phyloP scores from a whole-genome alignment of 495 filamentous ascomycete genomes.

The Penicillium robsamsonii region DNA sequence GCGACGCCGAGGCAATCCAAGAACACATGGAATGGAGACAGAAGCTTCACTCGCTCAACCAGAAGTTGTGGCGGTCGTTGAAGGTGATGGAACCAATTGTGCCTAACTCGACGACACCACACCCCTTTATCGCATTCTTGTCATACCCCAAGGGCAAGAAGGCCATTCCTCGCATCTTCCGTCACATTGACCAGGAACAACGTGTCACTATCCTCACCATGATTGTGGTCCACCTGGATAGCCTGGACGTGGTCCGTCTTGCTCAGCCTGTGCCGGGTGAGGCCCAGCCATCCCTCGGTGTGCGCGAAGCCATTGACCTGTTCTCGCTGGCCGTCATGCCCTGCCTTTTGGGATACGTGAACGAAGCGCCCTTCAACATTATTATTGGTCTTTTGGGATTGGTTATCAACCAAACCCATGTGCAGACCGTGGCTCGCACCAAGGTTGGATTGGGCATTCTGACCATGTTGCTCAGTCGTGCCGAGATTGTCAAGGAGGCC shows the following conservation, averaged over 20 bases:
- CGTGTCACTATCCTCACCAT: conserved; percentile 92
- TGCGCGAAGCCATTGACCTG: conserved; percentile 87
- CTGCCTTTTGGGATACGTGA: conserved; percentile 80
- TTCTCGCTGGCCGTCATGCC: conserved; percentile 87
- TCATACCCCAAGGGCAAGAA: conserved; percentile 96
- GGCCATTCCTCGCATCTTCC: conserved; percentile 89
- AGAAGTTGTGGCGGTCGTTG: conserved; percentile 75
- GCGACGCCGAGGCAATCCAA: conserved; percentile 62
- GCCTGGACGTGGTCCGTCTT: conserved; percentile 80
- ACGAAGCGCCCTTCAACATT: conserved; percentile 85
- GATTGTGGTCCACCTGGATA: conserved; percentile 91
- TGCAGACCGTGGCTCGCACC: conserved; percentile 74
- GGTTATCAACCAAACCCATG: conserved; percentile 75
- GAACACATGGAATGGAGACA: conserved; percentile 68
- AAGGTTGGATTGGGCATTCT: conserved; percentile 84
- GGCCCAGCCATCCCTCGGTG: conserved; percentile 62
- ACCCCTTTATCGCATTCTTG: conserved; percentile 96
- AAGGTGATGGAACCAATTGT: conserved; percentile 91
- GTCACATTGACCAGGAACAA: conserved; percentile 87
- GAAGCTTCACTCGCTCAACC: conserved; percentile 68
- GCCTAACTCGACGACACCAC: conserved; percentile 63
- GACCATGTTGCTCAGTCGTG: conserved; percentile 91
- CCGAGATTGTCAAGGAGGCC: conserved; percentile 85
- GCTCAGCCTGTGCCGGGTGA: conserved; percentile 69
- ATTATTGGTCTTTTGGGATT: conserved; percentile 85